Conservation (phyloP, 148 eudicot genomes). For the Suaeda aralocaspica region DNA sequence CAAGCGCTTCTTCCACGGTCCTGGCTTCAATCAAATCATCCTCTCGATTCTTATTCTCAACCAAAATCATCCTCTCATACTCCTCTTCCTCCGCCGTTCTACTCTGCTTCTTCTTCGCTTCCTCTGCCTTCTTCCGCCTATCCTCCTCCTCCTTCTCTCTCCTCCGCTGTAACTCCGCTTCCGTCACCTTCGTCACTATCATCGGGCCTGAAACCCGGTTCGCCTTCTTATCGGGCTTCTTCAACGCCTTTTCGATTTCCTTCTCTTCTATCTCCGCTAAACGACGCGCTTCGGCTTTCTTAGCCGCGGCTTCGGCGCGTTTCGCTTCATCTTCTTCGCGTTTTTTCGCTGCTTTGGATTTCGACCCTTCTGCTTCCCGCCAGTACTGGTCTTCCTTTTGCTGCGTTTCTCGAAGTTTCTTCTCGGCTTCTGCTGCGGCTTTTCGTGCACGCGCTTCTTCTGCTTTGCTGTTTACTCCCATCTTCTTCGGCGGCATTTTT, state of each 20-base stretch:
- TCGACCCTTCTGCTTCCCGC: constrained; percentile 88
- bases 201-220: constrained; percentile 54
- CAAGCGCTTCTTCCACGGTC: constrained; percentile 78
- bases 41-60: constrained; percentile 70
- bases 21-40: constrained; percentile 73
- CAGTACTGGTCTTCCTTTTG: constrained; percentile 84
- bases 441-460: constrained; percentile 75
- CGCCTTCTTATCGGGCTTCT: constrained; percentile 81
- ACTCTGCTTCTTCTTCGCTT: constrained; percentile 59
- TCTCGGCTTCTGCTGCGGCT: constrained; percentile 57
- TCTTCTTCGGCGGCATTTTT: constrained; percentile 90
- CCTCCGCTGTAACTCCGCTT: constrained; percentile 50
- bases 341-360: constrained; percentile 80
- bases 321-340: constrained; percentile 88
- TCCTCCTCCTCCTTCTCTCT: constrained; percentile 50
- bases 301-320: constrained; percentile 64
- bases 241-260: constrained; percentile 63
- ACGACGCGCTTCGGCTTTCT: constrained; percentile 78
- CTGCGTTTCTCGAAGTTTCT: constrained; percentile 48
- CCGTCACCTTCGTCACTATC: constrained; percentile 66
- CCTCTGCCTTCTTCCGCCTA: constrained; percentile 49
- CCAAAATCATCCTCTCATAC: constrained; percentile 72
- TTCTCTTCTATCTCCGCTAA: constrained; percentile 74
- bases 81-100: constrained; percentile 77
- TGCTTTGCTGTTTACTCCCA: constrained; percentile 92